Evolutionary conservation across 1,139 yeast genomes (phyloP).

Genomic region (Spencermartinsiella ligniputridi): DNA sequence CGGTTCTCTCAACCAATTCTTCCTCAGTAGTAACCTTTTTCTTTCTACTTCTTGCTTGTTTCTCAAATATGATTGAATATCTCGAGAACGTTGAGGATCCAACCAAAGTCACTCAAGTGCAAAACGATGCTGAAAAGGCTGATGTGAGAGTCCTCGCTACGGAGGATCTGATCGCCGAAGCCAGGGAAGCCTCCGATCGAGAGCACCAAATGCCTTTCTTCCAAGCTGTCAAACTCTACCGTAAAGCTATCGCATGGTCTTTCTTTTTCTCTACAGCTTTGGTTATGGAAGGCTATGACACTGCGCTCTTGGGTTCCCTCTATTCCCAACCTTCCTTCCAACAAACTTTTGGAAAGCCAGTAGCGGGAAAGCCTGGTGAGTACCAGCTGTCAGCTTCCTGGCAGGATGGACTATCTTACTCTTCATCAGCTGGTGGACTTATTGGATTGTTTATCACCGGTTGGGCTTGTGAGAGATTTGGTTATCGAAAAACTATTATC

Average conservation of each 20-base stretch:
- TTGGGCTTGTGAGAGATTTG: constrained; percentile 35
- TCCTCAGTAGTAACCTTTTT: too few relatives aligned
- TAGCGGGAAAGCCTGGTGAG: constrained; percentile 28
- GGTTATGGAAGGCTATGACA: constrained; percentile 46
- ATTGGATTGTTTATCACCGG: constrained; percentile 40
- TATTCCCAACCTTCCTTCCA: constrained; percentile 29
- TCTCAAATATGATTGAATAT: neutral
- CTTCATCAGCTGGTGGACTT: constrained; percentile 35
- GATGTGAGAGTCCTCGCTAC: neutral
- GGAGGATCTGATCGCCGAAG: constrained; percentile 5
- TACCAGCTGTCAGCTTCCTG: constrained; percentile 40
- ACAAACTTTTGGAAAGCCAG: constrained; percentile 37
- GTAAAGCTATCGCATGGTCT: constrained; percentile 42
- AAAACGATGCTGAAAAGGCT: neutral
- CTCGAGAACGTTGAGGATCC: neutral
- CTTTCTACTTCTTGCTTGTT: too few relatives aligned
- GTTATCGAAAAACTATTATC: constrained; percentile 38
- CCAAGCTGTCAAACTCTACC: constrained; percentile 30
- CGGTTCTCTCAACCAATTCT: too few relatives aligned
- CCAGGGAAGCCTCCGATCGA: constrained; percentile 9
- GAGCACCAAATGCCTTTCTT: constrained; percentile 9
- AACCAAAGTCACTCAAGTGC: neutral
- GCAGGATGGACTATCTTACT: constrained; percentile 42
- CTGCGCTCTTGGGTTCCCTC: constrained; percentile 34
- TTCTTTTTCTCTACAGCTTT: constrained; percentile 38